A percentile compares a stretch with the other conserved stretches of the same genome.
Conservation (phyloP, 805 yeast genomes). For the Saccharomycopsis fibuligera region DNA sequence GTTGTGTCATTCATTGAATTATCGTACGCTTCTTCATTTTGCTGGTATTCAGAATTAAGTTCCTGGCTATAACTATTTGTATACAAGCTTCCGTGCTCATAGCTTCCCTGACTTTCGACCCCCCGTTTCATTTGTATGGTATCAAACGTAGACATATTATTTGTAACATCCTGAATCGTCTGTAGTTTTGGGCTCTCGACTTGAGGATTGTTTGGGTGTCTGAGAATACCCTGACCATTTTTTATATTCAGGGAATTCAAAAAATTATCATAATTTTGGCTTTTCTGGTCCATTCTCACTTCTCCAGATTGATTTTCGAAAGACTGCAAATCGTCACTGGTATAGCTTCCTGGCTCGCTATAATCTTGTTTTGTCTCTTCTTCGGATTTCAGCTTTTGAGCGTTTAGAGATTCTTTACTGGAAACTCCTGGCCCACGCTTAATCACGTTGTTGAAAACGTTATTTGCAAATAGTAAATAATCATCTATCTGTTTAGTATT, state of each 20-base stretch:
- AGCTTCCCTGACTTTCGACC: background rate
- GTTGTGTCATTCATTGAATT: slow-evolving; percentile 7
- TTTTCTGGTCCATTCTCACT: background rate
- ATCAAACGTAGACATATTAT: slow-evolving; percentile 11
- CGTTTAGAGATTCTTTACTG: slow-evolving; percentile 5
- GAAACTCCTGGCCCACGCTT: slow-evolving; percentile 17
- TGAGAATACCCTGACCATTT: slow-evolving; percentile 7
- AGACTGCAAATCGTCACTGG: slow-evolving; percentile 18
- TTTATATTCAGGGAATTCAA: slow-evolving; percentile 3
- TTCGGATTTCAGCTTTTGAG: background rate
- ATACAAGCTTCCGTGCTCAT: background rate
- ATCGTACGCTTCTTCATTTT: background rate
- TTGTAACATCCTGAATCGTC: slow-evolving; percentile 12
- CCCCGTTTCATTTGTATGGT: background rate
- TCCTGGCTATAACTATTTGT: background rate
- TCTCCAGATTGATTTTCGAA: background rate
- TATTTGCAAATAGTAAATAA: slow-evolving; percentile 14
- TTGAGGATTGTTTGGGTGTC: slow-evolving; percentile 2
- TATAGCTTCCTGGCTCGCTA: slow-evolving; percentile 5
- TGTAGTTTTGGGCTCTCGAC: background rate
- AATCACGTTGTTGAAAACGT: slow-evolving; percentile 14
- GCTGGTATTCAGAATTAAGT: too few species aligned
- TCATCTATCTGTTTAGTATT: slow-evolving; percentile 8
- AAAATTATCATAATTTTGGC: background rate
- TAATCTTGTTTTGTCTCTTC: background rate